Percentiles rank a stretch among this genome's conserved stretches.
These are phyloP conservation scores for Citrus trifoliata DNA, from an alignment of 345 rosid species.

Conservation along the genomic window DNA sequence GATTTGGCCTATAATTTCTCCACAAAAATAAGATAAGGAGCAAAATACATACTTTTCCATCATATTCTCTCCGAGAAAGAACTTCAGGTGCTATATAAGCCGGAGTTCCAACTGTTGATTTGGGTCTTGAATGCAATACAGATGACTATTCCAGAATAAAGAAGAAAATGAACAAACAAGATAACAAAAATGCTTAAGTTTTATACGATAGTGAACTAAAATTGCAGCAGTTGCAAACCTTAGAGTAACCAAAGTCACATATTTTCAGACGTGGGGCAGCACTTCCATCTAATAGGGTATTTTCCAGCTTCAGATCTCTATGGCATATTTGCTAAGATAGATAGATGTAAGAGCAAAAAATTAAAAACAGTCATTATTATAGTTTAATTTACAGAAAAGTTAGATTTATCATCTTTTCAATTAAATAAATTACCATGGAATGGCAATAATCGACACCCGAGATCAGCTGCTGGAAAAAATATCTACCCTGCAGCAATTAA, in stretches of 20 bases:
- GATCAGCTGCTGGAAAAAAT: conserved; percentile 91
- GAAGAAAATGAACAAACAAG: not conserved
- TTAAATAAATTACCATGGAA: conserved; percentile 45
- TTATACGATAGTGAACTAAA: not conserved
- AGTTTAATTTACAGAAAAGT: not conserved
- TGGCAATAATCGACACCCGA: conserved; percentile 86
- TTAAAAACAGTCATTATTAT: not conserved
- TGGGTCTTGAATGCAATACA: conserved; percentile 84
- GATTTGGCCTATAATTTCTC: not conserved
- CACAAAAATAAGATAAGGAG: not conserved
- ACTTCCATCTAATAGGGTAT: conserved; percentile 85
- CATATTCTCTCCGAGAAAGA: conserved; percentile 79
- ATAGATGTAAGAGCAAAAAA: conserved; percentile 1
- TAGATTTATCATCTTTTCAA: not conserved
- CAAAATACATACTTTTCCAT: conserved; percentile 56
- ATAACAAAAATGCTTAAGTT: not conserved
- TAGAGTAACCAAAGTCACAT: conserved; percentile 94
- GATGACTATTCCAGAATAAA: conserved; percentile 53
- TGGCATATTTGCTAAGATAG: conserved; percentile 85
- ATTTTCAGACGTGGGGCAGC: conserved; percentile 90
- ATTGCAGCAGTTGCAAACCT: conserved; percentile 38
- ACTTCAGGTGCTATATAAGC: conserved; percentile 96
- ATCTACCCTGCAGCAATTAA: conserved; percentile 58
- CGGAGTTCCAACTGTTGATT: conserved; percentile 93
- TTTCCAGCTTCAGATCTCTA: conserved; percentile 91